Percentiles rank a stretch among this genome's conserved stretches.
These are phyloP conservation scores for Lodderomyces pseudojiufengensis DNA, from an alignment of 1,139 yeast species.

Conservation along the genomic window DNA sequence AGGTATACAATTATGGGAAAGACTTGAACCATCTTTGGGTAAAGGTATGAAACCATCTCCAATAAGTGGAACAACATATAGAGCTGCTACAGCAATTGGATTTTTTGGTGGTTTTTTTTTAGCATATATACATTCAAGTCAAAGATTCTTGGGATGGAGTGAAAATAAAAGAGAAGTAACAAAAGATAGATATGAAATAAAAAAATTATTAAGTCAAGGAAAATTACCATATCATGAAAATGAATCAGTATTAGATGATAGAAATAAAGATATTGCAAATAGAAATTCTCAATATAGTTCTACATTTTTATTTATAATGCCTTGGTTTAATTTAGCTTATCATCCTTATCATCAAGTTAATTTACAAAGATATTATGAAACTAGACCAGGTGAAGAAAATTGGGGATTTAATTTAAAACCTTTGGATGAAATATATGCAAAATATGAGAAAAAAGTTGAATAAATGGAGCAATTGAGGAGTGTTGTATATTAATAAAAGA, in stretches of 20 bases:
- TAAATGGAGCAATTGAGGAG: not conserved
- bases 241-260: slow-evolving; percentile 57
- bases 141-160: slow-evolving; percentile 74
- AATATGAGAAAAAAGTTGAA: slow-evolving; percentile 25
- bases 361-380: slow-evolving; percentile 64
- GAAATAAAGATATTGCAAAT: slow-evolving; percentile 73
- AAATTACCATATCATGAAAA: slow-evolving; percentile 64
- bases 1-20: slow-evolving; percentile 58
- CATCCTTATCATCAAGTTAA: slow-evolving; percentile 86
- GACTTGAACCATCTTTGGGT: slow-evolving; percentile 60
- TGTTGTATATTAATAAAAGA: too few relatives aligned
- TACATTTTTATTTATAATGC: slow-evolving; percentile 57
- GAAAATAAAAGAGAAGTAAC: slow-evolving; percentile 73
- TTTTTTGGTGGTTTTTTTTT: slow-evolving; percentile 67
- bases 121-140: slow-evolving; percentile 61
- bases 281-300: slow-evolving; percentile 78
- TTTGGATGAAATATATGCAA: slow-evolving; percentile 44
- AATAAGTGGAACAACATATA: slow-evolving; percentile 55
- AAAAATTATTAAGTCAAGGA: slow-evolving; percentile 62
- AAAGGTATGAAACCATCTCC: slow-evolving; percentile 51
- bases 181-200: slow-evolving; percentile 72
- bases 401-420: slow-evolving; percentile 49
- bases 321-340: slow-evolving; percentile 79
- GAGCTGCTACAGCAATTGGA: slow-evolving; percentile 62
- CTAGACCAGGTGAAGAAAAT: slow-evolving; percentile 51